phyloP scores from a whole-genome alignment of 2,329 filamentous ascomycete species.

The Pseudocercospora fuligena region DNA sequence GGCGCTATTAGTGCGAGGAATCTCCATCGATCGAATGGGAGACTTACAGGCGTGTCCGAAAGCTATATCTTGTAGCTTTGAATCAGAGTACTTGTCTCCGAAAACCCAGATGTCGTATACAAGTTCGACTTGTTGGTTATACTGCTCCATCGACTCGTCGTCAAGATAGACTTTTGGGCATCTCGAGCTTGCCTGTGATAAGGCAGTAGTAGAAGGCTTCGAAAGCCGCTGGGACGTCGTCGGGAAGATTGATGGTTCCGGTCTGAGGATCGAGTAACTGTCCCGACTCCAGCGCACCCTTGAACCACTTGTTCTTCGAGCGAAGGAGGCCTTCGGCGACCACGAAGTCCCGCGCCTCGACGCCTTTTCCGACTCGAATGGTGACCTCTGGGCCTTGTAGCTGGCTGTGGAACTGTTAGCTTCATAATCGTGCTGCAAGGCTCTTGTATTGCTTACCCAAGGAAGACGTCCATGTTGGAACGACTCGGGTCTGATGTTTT shows the following conservation, averaged over 20 bases:
- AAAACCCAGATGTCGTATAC: constrained; percentile 3
- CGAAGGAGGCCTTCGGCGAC: constrained; percentile 1
- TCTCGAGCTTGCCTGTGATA: neutral
- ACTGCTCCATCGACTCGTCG: neutral
- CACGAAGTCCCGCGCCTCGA: neutral
- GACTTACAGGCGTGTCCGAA: neutral
- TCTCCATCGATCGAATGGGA: too few relatives aligned
- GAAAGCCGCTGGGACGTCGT: constrained; percentile 3
- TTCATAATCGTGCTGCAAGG: neutral
- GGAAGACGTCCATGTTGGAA: neutral
- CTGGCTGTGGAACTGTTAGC: neutral
- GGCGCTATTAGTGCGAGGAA: neutral
- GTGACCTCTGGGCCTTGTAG: neutral
- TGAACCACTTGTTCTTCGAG: neutral
- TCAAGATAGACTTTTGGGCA: neutral
- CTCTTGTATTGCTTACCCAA: neutral
- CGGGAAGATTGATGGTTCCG: constrained; percentile 11
- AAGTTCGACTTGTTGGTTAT: neutral
- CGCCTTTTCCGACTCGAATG: constrained; percentile 3
- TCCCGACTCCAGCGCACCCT: neutral
- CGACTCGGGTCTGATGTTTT: too few relatives aligned
- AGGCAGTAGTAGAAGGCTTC: constrained; percentile 11
- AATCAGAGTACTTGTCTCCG: constrained; percentile 3
- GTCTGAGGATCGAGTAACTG: neutral
- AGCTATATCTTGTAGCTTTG: neutral